Base-by-base conservation (phyloP, 192 early-diverging fungal species). In the Physocladia obscura region DNA sequence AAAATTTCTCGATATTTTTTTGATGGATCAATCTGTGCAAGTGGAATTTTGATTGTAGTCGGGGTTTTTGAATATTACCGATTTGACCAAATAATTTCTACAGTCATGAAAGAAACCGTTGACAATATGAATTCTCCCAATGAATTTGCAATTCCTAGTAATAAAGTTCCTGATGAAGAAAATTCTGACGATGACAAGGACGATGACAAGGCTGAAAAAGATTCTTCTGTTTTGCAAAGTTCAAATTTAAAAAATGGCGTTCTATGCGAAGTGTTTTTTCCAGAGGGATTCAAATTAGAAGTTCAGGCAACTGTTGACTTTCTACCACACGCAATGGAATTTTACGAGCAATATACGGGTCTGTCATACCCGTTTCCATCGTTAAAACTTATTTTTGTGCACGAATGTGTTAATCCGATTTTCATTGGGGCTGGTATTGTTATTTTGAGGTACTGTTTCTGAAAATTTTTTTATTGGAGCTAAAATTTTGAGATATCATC, bases 311-410 rank as follows among this genome's bases (percentile, higher is more conserved):
- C 89, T 24, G 82, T 84, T 49, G 67, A 74, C n/a, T 90, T 90
- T 67, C 67, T 89, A 5, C 69, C 78, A 35, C 74, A 91, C 81
- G 89, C 90, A 3, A 80, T 94, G 76, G 90, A 88, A 27, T 94
- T 94, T 70, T 90, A 88, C 76, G 88, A 92, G 69, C 90, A 91
- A 63, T 94, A 92, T 78, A 89, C 91, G 50, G 94, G 93, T 0
- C 31, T 64, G 19, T 89, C 91, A 13, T 97, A 91, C 72, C 95
- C 95, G 0, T 97, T 88, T 64, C 74, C 82, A 26, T 86, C 90
- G 2, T 96, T 67, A 58, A 94, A 97, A 65, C 75, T 93, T 32
- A 93, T 96, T 2, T 97, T 97, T 80, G 72, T 96, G 17, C 93
- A 92, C 51, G 89, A 94, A 37, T 75, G 88, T 4, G 85, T 82